Conservation (phyloP, 371 early-diverging fungal genomes). For the Mucor velutinosus region DNA sequence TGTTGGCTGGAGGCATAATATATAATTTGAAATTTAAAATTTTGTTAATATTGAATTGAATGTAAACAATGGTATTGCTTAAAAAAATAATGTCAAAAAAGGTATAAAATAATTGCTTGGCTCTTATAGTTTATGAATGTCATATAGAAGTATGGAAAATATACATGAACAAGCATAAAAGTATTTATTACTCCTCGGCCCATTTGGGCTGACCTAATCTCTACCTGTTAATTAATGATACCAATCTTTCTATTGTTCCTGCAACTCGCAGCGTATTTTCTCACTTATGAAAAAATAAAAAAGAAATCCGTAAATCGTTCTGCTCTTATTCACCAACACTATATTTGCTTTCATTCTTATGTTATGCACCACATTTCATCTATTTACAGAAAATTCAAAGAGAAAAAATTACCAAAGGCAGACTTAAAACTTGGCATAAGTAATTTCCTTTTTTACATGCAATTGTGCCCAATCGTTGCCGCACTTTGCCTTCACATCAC, state of each 20-base stretch:
- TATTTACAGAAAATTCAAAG: constrained; percentile 1
- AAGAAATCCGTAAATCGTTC: neutral
- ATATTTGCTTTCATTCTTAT: constrained; percentile 10
- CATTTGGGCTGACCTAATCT: too few species aligned
- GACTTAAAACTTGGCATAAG: constrained; percentile 8
- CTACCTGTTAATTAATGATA: too few species aligned
- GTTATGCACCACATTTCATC: neutral
- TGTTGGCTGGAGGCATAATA: too few species aligned
- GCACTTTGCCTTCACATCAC: constrained; percentile 12
- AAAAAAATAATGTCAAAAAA: too few species aligned
- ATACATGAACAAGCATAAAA: too few species aligned
- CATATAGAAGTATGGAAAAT: too few species aligned
- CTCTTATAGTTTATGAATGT: too few species aligned
- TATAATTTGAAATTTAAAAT: too few species aligned
- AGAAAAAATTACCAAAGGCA: constrained; percentile 10
- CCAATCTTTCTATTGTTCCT: neutral
- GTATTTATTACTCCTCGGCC: too few species aligned
- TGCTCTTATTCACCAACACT: constrained; percentile 9
- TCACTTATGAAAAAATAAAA: constrained; percentile 4
- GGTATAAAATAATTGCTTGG: too few species aligned
- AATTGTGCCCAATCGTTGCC: constrained; percentile 9
- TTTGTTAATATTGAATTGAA: too few species aligned
- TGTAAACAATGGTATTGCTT: too few species aligned
- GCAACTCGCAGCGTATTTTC: constrained; percentile 4
- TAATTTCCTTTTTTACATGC: neutral